These are phyloP conservation scores for Piper betle DNA, from an alignment of 164 flowering plant species.

Conservation along the genomic window DNA sequence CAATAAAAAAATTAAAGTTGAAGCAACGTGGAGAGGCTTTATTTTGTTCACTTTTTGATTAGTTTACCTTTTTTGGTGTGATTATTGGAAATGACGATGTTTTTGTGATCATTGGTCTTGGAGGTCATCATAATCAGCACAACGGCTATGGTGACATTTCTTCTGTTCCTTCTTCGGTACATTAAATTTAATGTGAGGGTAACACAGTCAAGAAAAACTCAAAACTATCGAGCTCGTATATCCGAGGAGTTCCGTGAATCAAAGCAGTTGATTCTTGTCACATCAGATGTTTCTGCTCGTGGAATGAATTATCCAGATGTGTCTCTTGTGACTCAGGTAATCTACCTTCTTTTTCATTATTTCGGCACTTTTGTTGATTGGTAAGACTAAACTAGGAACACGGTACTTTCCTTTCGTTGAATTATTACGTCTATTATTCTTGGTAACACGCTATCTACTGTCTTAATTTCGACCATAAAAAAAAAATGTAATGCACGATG, in stretches of 20 bases:
- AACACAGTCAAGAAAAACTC: constrained; percentile 84
- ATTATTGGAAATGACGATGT: neutral
- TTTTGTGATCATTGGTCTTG: neutral
- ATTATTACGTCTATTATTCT: too few relatives aligned
- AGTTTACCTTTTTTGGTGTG: neutral
- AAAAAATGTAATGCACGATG: too few relatives aligned
- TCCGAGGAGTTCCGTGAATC: constrained; percentile 80
- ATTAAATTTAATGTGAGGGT: constrained; percentile 81
- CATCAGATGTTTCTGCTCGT: constrained; percentile 90
- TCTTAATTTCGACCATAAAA: too few relatives aligned
- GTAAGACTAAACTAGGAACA: too few relatives aligned
- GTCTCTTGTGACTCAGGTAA: constrained; percentile 88
- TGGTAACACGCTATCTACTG: too few relatives aligned
- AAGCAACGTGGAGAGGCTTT: neutral
- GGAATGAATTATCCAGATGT: constrained; percentile 95
- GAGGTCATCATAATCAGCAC: constrained; percentile 89
- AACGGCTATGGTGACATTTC: constrained; percentile 84
- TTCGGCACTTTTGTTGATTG: neutral
- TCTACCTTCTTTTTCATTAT: neutral
- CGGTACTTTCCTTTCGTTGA: too few relatives aligned
- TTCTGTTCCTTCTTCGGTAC: constrained; percentile 52
- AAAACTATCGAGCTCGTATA: constrained; percentile 51
- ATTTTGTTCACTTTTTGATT: neutral
- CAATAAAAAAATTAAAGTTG: too few relatives aligned
- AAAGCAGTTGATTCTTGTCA: constrained; percentile 56